These are phyloP conservation scores for Vitis hybrid DNA, from an alignment of 177 flowering plant species.

Conservation along the genomic window DNA sequence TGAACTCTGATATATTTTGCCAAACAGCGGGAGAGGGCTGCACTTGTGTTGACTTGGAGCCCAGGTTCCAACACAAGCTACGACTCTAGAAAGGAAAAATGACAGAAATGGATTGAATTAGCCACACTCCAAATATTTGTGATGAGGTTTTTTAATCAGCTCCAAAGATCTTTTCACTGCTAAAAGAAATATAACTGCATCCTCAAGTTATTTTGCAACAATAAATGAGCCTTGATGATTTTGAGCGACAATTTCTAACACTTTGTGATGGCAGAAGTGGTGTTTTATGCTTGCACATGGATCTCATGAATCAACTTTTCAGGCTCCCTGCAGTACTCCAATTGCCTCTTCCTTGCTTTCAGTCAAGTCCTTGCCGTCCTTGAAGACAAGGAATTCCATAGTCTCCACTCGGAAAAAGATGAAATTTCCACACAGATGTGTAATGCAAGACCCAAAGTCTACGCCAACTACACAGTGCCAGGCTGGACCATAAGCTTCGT, in stretches of 20 bases:
- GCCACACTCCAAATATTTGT: too few relatives aligned
- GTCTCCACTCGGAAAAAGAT: slow-evolving; percentile 45
- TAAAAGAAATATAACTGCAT: neutral
- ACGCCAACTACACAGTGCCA: slow-evolving; percentile 53
- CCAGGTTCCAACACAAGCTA: too few relatives aligned
- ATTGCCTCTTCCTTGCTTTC: slow-evolving; percentile 39
- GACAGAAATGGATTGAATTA: too few relatives aligned
- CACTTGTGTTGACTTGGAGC: too few relatives aligned
- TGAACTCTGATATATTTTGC: too few relatives aligned
- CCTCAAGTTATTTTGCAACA: neutral
- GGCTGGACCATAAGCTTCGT: slow-evolving; percentile 35
- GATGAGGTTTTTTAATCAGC: too few relatives aligned
- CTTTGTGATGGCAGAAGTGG: neutral
- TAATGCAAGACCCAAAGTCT: slow-evolving; percentile 43
- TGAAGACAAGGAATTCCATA: slow-evolving; percentile 48
- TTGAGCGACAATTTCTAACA: too few relatives aligned
- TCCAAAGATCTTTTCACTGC: too few relatives aligned
- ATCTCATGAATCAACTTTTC: slow-evolving; percentile 9
- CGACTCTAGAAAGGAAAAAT: too few relatives aligned
- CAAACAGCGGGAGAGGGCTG: too few relatives aligned
- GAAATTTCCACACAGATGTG: slow-evolving; percentile 41
- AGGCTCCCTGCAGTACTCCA: slow-evolving; percentile 24
- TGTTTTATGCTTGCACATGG: neutral
- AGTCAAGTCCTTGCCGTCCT: slow-evolving; percentile 34
- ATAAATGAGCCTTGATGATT: neutral